Evolutionary conservation across 805 yeast species (phyloP), one percentile per base, ranked within the genome.

Genomic region (Zygosaccharomyces bailii): DNA sequence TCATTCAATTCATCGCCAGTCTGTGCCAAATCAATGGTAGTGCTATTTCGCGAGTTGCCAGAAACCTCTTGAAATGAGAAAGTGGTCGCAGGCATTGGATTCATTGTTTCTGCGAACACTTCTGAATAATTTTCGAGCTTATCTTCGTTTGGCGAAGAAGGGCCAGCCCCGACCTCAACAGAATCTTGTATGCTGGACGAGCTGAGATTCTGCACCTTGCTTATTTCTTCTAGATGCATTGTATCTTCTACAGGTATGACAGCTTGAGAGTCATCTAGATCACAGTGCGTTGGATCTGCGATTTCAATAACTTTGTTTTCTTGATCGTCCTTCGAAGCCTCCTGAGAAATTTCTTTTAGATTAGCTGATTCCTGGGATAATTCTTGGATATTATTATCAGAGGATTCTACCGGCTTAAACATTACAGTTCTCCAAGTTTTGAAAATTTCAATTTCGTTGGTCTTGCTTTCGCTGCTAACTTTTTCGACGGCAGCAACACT

Each of bases 401-500:
- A 23, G 31, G 25, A 17, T 9, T 24, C 23, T 18, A 25, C 31
- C n/a, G 4, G 24, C 6, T 43, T 45, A 9, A 10, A 18, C 37
- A 42, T 8, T n/a, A 42, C 31, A 21, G 56, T 37, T 5, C 39
- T 48, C 67, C 67, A 63, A 3, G 49, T 44, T 4, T 48, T 35
- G 29, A 59, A 51, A 2, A 57, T 46, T 19, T 57, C 57, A 23
- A 61, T 53, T 3, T 48, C 51, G 37, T 54, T 51, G 4, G 33
- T 23, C 17, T 46, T 52, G 7, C 40, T 41, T 16, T 51, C 52
- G 41, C 52, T 55, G 16, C 55, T 58, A 14, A 58, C 53, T 24
- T 64, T 61, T 34, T 54, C 60, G 0, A 59, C 61, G 16, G 72
- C 69, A 9, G 80, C 76, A n/a, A 70, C 63, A 44, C 70, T 73